Conservation (phyloP, 129 eudicot genomes). For the Helichrysum umbraculigerum region DNA sequence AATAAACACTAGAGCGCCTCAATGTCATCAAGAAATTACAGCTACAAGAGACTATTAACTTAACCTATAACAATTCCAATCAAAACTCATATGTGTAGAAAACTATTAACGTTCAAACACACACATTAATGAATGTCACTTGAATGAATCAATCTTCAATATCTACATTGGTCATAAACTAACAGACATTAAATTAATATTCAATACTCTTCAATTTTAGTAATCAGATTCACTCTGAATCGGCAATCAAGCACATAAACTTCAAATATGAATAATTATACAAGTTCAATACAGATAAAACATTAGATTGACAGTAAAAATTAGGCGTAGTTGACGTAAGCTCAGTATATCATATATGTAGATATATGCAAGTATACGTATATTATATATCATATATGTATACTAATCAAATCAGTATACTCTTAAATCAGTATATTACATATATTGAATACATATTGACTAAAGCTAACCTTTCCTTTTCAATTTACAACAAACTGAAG, state of each 20-base stretch:
- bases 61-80: no score
- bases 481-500: no score
- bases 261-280: neutral
- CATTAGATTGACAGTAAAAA: constrained; percentile 6
- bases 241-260: constrained; percentile 19
- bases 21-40: no score
- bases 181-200: constrained; percentile 12
- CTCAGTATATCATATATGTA: neutral
- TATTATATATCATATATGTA: no score
- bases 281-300: constrained; percentile 9
- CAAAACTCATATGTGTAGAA: constrained; percentile 10
- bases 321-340: neutral
- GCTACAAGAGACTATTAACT: neutral
- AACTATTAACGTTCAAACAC: no score
- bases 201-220: constrained; percentile 5
- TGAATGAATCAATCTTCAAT: neutral
- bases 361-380: no score
- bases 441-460: no score
- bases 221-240: constrained; percentile 6
- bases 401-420: no score
- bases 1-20: neutral
- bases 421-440: no score
- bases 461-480: no score
- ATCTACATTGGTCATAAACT: constrained; percentile 16
- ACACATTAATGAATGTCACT: neutral